Percentiles rank a stretch among this genome's conserved stretches.
Conservation (phyloP, 2,329 filamentous ascomycete genomes). For the Dendryphion nanum region DNA sequence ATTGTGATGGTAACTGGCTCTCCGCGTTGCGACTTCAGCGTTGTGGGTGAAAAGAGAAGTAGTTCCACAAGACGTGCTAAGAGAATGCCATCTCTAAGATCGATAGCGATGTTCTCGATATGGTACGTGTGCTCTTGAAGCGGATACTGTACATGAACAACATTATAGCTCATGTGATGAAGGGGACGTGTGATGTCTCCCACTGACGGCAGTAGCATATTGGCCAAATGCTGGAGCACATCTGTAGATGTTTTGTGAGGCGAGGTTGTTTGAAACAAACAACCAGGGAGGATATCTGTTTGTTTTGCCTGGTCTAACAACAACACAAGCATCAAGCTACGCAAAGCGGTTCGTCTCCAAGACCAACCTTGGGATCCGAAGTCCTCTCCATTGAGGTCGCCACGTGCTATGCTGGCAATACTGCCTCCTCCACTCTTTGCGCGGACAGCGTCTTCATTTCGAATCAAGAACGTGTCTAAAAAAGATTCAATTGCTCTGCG, state of each 20-base stretch:
- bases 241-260: conserved; percentile 56
- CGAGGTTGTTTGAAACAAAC: conserved; percentile 54
- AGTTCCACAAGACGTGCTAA: conserved; percentile 61
- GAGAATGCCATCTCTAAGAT: conserved; percentile 61
- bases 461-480: conserved; percentile 57
- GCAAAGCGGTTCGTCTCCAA: conserved; percentile 57
- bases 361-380: conserved; percentile 46
- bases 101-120: conserved; percentile 60
- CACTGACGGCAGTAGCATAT: conserved; percentile 57
- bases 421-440: conserved; percentile 37
- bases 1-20: conserved; percentile 47
- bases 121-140: conserved; percentile 59
- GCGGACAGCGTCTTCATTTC: conserved; percentile 55
- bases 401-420: conserved; percentile 39
- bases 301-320: conserved; percentile 57
- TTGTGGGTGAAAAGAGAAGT: conserved; percentile 48
- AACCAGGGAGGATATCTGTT: conserved; percentile 35
- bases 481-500: conserved; percentile 51
- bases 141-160: conserved; percentile 54
- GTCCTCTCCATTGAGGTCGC: conserved; percentile 33
- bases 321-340: conserved; percentile 59
- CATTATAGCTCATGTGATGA: conserved; percentile 56
- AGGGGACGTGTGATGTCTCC: conserved; percentile 58
- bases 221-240: conserved; percentile 52
- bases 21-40: conserved; percentile 27